Evolutionary conservation across 176 grass and related monocot genomes (phyloP).

Genomic region (Carex parvula): DNA sequence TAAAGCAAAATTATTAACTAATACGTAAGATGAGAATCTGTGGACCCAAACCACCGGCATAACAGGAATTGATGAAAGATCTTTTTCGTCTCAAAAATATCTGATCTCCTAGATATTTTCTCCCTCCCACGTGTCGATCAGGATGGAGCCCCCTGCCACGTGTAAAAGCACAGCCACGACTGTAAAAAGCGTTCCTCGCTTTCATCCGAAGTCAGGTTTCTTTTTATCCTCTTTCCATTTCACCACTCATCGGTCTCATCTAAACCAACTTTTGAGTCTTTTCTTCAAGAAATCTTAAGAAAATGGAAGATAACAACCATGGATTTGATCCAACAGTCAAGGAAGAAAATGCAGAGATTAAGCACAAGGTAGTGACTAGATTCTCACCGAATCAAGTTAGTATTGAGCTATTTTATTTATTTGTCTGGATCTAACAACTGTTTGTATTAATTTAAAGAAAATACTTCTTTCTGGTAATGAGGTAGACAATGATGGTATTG

Average conservation of each 20-base stretch:
- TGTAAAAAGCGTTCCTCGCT: slow-evolving; percentile 22
- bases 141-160: slow-evolving; percentile 17
- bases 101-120: slow-evolving; percentile 41
- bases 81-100: slow-evolving; percentile 42
- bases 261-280: not conserved
- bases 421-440: slow-evolving; percentile 24
- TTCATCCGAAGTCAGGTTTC: not conserved
- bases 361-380: not conserved
- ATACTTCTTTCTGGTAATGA: not conserved
- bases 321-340: slow-evolving; percentile 14
- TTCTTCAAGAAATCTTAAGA: not conserved
- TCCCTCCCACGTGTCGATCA: slow-evolving; percentile 28
- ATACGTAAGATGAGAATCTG: not conserved
- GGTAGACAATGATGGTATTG: not conserved
- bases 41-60: not conserved
- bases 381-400: not conserved
- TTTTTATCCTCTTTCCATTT: not conserved
- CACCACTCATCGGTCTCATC: not conserved
- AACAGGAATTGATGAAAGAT: slow-evolving; percentile 26
- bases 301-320: slow-evolving; percentile 14
- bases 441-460: not conserved
- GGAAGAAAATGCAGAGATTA: not conserved
- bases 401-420: not conserved
- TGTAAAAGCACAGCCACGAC: slow-evolving; percentile 48
- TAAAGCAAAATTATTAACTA: not conserved